Conservation (phyloP, 306 rosid species). For the Cucurbita pepo region DNA sequence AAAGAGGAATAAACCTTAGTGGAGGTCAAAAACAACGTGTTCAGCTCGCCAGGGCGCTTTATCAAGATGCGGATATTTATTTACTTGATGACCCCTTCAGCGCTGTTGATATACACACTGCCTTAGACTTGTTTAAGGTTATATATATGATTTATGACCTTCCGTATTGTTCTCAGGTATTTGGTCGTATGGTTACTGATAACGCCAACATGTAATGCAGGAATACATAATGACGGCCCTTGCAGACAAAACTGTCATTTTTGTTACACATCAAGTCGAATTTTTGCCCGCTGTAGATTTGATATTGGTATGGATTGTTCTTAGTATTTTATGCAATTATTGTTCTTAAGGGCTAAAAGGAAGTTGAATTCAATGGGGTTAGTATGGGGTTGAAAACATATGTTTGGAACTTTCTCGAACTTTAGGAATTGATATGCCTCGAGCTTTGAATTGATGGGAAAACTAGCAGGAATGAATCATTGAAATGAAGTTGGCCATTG, state of each 20-base stretch:
- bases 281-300: conserved; percentile 85
- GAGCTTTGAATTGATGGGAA: not conserved
- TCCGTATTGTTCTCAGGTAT: conserved; percentile 4
- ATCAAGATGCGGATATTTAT: conserved; percentile 83
- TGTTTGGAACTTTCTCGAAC: not conserved
- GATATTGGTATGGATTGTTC: conserved; percentile 63
- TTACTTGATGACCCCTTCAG: conserved; percentile 97
- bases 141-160: conserved; percentile 1
- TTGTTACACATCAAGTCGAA: conserved; percentile 98
- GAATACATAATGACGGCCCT: conserved; percentile 89
- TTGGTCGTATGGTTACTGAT: not conserved
- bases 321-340: conserved; percentile 6
- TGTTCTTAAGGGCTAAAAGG: not conserved
- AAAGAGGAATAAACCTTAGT: conserved; percentile 84
- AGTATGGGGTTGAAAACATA: not conserved
- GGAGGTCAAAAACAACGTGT: conserved; percentile 97
- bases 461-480: not conserved
- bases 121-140: conserved; percentile 71
- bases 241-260: conserved; percentile 71
- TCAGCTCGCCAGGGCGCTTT: conserved; percentile 92
- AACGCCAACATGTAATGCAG: conserved; percentile 33
- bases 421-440: not conserved
- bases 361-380: not conserved
- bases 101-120: conserved; percentile 97
- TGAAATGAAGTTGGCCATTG: not conserved